Conservation (phyloP, 2,329 filamentous ascomycete species). For the Teratosphaeria viscida region DNA sequence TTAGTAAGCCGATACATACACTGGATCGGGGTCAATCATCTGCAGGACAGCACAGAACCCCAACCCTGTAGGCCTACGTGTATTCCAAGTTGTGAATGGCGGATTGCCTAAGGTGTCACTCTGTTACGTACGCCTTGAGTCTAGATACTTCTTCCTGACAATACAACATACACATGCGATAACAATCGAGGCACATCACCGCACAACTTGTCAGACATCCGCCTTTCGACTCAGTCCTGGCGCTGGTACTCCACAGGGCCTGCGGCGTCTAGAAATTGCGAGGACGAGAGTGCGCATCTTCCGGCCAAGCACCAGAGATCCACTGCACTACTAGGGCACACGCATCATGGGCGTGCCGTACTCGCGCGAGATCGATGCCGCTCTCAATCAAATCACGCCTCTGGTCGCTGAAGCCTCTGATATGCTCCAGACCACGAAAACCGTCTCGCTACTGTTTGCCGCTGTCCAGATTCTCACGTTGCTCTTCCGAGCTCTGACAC, state of each 20-base stretch:
- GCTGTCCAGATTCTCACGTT: neutral
- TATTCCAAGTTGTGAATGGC: neutral
- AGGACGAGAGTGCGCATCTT: neutral
- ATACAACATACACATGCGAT: too few species aligned
- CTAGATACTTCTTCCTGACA: too few species aligned
- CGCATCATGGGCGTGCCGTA: conserved; percentile 41
- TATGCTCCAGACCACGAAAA: conserved; percentile 39
- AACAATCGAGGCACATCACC: too few species aligned
- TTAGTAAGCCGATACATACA: neutral
- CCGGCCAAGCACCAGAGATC: neutral
- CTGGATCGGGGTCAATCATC: neutral
- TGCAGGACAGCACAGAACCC: neutral
- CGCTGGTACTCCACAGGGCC: too few species aligned
- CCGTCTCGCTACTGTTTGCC: conserved; percentile 39
- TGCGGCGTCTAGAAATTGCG: neutral
- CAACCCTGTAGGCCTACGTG: neutral
- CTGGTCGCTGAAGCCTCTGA: conserved; percentile 40
- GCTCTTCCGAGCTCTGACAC: neutral
- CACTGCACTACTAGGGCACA: neutral
- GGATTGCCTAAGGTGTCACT: too few species aligned
- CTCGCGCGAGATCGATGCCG: conserved; percentile 41
- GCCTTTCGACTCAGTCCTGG: too few species aligned
- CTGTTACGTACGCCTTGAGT: too few species aligned
- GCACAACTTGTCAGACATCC: too few species aligned
- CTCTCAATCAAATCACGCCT: conserved; percentile 44